Evolutionary conservation across 139 green algal genomes (phyloP), one percentile per base, ranked within the genome.

Genomic region (Micromonas pusilla): DNA sequence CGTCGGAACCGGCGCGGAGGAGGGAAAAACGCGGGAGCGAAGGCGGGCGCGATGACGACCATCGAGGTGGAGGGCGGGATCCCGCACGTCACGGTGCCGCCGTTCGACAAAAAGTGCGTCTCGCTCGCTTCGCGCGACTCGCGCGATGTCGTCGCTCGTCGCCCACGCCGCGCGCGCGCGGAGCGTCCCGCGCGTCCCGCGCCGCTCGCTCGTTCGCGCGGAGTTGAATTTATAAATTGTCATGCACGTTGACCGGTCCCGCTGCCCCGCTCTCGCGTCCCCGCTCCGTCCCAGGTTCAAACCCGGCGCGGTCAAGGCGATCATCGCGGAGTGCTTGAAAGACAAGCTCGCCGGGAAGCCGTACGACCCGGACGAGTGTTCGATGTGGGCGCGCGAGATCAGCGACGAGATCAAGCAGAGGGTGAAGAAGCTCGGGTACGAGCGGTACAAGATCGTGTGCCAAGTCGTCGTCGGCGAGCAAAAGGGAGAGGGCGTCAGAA

Each of bases 391-490:
- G 0, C 70, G 86, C 31, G 90, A 95, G 60, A 93, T 95, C 54
- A 87, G 89, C 34, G 90, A 95, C 57, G 90, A 92, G 32, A 88
- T 95, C 34, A 95, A 95, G 81, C 66, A 81, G 31, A 88, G 86
- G 66, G 77, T 94, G 30, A 94, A 93, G 83, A 31, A 73, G 57
- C 52, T 79, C 6, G 77, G 73, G 21, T 67, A 80, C 76, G 79
- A 84, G 1, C 79, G 89, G 0, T 95, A 93, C 79, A 95, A 95
- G 72, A 93, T 86, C 76, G 89, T 90, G 31, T 88, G 93, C 2
- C 90, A 95, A 70, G 88, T 93, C 0, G 86, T 93, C 36, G 90
- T 95, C 63, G 90, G 86, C 0, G 90, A 95, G 81, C 88, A 93
- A 63, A 74, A 86, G 23, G 90, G 90, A 0, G 87, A 95, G 74